Evolutionary conservation across 139 green algal species (phyloP).

Genomic region (Monoraphidium neglectum): DNA sequence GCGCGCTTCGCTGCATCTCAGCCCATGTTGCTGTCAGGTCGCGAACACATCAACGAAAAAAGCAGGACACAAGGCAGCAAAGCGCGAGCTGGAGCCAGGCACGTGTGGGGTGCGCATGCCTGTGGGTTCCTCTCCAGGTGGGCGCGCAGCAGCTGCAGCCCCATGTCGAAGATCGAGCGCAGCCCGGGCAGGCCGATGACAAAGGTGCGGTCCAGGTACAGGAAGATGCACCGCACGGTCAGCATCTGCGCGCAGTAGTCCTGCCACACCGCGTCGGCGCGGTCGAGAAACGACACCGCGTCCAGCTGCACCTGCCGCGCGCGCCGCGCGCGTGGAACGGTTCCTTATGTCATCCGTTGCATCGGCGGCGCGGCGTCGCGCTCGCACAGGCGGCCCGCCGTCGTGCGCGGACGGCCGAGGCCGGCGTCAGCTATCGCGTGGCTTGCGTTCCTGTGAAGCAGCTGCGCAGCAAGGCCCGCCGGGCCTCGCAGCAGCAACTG

Average conservation of each 20-base stretch:
- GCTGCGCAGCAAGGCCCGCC: no score
- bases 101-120: constrained; percentile 31
- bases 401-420: no score
- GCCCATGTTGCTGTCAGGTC: no score
- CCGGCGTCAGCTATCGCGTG: no score
- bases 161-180: constrained; percentile 94
- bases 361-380: no score
- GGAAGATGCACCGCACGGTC: constrained; percentile 91
- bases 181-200: constrained; percentile 63
- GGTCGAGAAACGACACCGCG: constrained; percentile 74
- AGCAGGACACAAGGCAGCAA: not conserved
- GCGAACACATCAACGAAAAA: no score
- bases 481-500: no score
- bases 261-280: constrained; percentile 70
- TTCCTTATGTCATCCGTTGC: no score
- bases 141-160: constrained; percentile 80
- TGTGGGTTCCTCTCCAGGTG: constrained; percentile 71
- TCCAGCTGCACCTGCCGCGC: constrained; percentile 52
- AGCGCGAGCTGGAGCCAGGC: not conserved
- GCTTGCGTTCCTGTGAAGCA: no score
- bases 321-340: no score
- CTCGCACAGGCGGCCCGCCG: no score
- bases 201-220: constrained; percentile 96
- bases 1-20: no score
- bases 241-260: constrained; percentile 87